A percentile compares a stretch with the other conserved stretches of the same genome.
phyloP scores from a whole-genome alignment of 345 rosid genomes.

The Arabidopsis suecica region DNA sequence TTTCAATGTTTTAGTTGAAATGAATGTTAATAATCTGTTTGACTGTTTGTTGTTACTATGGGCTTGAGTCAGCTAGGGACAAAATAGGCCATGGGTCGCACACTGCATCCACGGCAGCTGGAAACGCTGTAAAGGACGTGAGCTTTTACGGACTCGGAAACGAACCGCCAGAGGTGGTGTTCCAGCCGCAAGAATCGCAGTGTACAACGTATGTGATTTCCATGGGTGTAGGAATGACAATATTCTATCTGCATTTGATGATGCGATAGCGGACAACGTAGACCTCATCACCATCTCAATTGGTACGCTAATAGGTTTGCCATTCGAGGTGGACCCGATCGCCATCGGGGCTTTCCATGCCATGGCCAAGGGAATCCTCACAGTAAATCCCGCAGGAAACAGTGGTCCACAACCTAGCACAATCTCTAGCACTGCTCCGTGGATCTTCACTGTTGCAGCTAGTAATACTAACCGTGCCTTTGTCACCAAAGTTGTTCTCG shows the following conservation, averaged over 20 bases:
- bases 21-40: conserved; percentile 5
- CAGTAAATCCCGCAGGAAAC: too few relatives aligned
- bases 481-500: conserved; percentile 49
- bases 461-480: conserved; percentile 53
- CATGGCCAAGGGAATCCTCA: too few relatives aligned
- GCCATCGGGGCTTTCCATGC: too few relatives aligned
- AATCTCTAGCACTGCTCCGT: conserved; percentile 44
- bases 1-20: conserved; percentile 20
- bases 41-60: conserved; percentile 27
- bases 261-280: conserved; percentile 53
- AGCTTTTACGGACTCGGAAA: conserved; percentile 51
- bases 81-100: conserved; percentile 51
- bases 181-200: conserved; percentile 60
- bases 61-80: conserved; percentile 27
- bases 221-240: background rate
- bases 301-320: too few relatives aligned
- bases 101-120: conserved; percentile 66
- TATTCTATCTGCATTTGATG: conserved; percentile 50
- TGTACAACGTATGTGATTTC: conserved; percentile 48
- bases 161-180: conserved; percentile 50
- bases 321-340: too few relatives aligned
- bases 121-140: conserved; percentile 43
- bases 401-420: conserved; percentile 14
- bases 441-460: conserved; percentile 58
- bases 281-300: conserved; percentile 43